Base-by-base conservation (phyloP, 2,329 filamentous ascomycete species). In the Alternaria arbusti region DNA sequence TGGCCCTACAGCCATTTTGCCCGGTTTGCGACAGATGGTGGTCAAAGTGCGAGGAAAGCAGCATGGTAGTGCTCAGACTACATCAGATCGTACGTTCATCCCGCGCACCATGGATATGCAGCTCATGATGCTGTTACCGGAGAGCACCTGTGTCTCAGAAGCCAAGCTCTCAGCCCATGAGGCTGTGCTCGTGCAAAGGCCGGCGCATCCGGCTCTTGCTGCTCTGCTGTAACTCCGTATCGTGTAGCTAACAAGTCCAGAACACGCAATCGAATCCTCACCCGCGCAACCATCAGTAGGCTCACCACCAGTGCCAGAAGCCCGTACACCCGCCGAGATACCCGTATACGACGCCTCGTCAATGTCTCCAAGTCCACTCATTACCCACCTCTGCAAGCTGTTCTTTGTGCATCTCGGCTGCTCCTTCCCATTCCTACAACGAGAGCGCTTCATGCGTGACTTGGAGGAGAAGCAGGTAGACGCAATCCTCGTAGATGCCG, bases 21-120 rank as follows among this genome's bases (percentile, higher is more conserved):
- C 93, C 1, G 93, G 93, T 22, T 96, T 94, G 82, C 96, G 96
- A 80, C 93, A 96, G 78, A 96, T 96, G 92, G 92, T 96, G 25
- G 90, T 91, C 62, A 90, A 91, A 57, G 88, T 94, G 28, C 86
- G 90, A 62, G 89, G 91, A 63, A 84, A 88, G 63, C 86, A 89
- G 23, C 85, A 86, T 23, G 89, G 89, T 56, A 86, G 84, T 9
- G 84, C 81, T 7, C 85, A 84, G 54, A 90, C 88, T 17, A 86
- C 87, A 50, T 87, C 88, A 12, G 82, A 84, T 66, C 79, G 74
- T 78, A 68, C 58, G 76, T 67, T 26, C 26, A n/a, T 30, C 23
- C 30, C 8, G 28, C 30, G 20, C 49, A 22, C 20, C 8, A 52
- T 10, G 17, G 22, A 45, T 9, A n/a, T 5, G 28, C 32, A 40